Evolutionary conservation across 2,329 filamentous ascomycete species (phyloP).

Genomic region (Fusarium subglutinans): DNA sequence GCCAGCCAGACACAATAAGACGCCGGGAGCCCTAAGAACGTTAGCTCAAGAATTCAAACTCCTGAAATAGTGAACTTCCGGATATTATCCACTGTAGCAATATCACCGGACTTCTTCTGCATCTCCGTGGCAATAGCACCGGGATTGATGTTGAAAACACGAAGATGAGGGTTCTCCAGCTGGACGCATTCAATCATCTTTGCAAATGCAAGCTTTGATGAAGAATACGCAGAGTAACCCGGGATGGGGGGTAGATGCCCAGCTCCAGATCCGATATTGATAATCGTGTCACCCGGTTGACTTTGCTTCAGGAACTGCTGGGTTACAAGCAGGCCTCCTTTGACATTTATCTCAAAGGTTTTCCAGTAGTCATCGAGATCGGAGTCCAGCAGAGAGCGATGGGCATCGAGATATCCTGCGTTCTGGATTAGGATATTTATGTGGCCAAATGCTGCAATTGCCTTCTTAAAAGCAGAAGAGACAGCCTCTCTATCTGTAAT

Average conservation of each 20-base stretch:
- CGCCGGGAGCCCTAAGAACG: background rate
- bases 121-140: constrained; percentile 3
- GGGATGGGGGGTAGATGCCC: background rate
- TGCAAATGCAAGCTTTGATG: constrained; percentile 1
- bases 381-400: background rate
- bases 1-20: constrained; percentile 4
- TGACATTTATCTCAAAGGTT: background rate
- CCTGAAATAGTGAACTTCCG: background rate
- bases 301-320: constrained; percentile 1
- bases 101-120: background rate
- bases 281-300: background rate
- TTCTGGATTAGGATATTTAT: background rate
- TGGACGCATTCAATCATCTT: background rate
- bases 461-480: background rate
- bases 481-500: background rate
- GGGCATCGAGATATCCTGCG: background rate
- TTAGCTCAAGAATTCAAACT: background rate
- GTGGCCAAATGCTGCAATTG: background rate
- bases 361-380: background rate
- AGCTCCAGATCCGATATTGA: background rate
- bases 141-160: background rate
- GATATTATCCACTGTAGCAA: background rate
- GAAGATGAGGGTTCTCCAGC: background rate
- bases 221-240: background rate
- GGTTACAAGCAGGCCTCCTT: background rate